phyloP scores from a whole-genome alignment of 352 stramenopile species.

The Globisporangium uncinulatum region DNA sequence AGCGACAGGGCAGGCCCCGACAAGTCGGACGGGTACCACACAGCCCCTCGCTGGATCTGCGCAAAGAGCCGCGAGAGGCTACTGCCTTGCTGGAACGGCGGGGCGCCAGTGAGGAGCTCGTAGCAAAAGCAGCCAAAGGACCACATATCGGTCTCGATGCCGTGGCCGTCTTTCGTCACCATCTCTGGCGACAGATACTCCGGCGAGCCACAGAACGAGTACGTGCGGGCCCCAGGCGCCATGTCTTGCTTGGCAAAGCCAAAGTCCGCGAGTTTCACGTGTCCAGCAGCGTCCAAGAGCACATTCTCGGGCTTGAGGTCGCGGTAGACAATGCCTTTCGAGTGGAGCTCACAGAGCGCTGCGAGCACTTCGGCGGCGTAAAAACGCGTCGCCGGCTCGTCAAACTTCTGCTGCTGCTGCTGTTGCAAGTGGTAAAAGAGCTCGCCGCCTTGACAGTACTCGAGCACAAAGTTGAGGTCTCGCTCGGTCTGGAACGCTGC shows the following conservation, averaged over 20 bases:
- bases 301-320: constrained; percentile 81
- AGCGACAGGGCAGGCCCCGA: constrained; percentile 35
- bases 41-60: constrained; percentile 45
- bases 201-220: constrained; percentile 79
- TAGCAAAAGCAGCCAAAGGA: constrained; percentile 85
- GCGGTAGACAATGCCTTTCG: constrained; percentile 61
- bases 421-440: constrained; percentile 86
- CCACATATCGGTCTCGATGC: constrained; percentile 82
- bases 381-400: constrained; percentile 52
- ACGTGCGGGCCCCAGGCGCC: constrained; percentile 45
- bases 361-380: constrained; percentile 75
- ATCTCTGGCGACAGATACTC: constrained; percentile 87
- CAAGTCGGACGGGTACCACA: constrained; percentile 69
- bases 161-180: constrained; percentile 64
- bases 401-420: constrained; percentile 62
- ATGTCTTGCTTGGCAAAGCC: constrained; percentile 77
- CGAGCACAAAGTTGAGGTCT: constrained; percentile 80
- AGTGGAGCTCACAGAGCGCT: constrained; percentile 46
- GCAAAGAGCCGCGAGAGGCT: constrained; percentile 60
- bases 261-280: constrained; percentile 83
- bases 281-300: constrained; percentile 61
- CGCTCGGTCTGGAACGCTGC: constrained; percentile 67
- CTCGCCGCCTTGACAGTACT: constrained; percentile 81
- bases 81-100: constrained; percentile 61
- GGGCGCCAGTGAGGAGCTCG: constrained; percentile 65